phyloP scores from a whole-genome alignment of 2,329 filamentous ascomycete genomes.

The Teratosphaeria destructans region DNA sequence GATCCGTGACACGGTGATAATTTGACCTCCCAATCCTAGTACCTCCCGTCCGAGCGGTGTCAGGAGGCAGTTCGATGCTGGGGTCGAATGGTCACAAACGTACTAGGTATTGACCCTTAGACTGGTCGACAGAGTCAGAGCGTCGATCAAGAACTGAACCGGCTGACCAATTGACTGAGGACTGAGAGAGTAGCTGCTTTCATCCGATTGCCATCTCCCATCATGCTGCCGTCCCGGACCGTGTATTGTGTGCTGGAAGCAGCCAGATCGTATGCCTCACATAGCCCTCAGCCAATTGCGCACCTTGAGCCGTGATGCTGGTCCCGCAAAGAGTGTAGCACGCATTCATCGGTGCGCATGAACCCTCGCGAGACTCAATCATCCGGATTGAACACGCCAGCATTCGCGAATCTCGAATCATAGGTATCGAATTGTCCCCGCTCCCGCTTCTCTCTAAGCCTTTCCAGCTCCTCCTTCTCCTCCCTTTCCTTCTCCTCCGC shows the following conservation, averaged over 20 bases:
- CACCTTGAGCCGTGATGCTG: not conserved
- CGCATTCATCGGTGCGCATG: not conserved
- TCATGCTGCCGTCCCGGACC: not conserved
- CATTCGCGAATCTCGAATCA: conserved; percentile 5
- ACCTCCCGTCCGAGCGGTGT: too few relatives aligned
- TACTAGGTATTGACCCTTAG: not conserved
- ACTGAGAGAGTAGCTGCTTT: not conserved
- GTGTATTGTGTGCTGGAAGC: not conserved
- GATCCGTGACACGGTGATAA: not conserved
- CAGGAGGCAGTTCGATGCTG: too few relatives aligned
- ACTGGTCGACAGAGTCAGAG: not conserved
- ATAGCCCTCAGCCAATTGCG: too few relatives aligned
- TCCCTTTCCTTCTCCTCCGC: conserved; percentile 31
- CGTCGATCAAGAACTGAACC: not conserved
- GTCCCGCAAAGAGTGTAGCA: not conserved
- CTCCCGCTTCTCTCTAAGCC: conserved; percentile 11
- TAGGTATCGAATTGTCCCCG: conserved; percentile 9
- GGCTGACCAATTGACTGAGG: not conserved
- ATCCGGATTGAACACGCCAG: conserved; percentile 27
- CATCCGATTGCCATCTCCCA: not conserved
- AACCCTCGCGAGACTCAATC: conserved; percentile 7
- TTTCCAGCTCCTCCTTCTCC: conserved; percentile 22
- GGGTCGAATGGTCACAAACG: too few relatives aligned
- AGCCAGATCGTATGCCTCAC: too few relatives aligned
- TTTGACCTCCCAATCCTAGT: not conserved